These are phyloP conservation scores for Acacia concinna DNA, from an alignment of 331 rosid genomes.

Conservation along the genomic window DNA sequence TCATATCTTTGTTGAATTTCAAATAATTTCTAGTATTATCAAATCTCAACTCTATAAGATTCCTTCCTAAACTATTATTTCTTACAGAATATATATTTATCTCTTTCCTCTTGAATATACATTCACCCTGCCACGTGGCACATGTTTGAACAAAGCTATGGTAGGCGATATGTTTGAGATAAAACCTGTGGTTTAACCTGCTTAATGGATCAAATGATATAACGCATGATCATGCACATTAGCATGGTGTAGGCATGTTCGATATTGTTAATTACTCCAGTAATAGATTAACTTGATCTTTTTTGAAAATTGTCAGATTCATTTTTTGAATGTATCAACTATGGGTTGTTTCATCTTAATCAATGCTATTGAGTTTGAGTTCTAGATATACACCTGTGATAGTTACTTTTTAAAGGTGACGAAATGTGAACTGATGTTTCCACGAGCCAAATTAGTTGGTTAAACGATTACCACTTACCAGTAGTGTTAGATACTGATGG, in stretches of 20 bases:
- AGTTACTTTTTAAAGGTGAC: too few species aligned
- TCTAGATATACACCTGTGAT: too few species aligned
- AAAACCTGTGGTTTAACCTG: neutral
- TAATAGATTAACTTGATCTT: neutral
- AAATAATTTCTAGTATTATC: neutral
- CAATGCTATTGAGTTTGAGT: too few species aligned
- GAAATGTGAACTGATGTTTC: too few species aligned
- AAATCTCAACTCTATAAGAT: constrained; percentile 19
- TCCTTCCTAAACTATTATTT: constrained; percentile 1
- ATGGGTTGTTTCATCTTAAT: too few species aligned
- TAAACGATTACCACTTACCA: too few species aligned
- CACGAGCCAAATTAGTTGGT: too few species aligned
- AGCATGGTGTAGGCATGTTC: neutral
- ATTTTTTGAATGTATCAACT: too few species aligned
- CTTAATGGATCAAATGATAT: neutral
- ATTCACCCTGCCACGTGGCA: neutral
- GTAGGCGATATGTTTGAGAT: neutral
- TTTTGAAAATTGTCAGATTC: neutral
- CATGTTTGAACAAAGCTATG: neutral
- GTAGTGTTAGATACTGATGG: too few species aligned
- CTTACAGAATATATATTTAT: neutral
- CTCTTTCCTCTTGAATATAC: neutral
- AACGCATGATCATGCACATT: neutral
- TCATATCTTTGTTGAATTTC: constrained; percentile 3
- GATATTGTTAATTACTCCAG: neutral